phyloP scores from a whole-genome alignment of 352 stramenopile genomes.

The Globisporangium canariense region DNA sequence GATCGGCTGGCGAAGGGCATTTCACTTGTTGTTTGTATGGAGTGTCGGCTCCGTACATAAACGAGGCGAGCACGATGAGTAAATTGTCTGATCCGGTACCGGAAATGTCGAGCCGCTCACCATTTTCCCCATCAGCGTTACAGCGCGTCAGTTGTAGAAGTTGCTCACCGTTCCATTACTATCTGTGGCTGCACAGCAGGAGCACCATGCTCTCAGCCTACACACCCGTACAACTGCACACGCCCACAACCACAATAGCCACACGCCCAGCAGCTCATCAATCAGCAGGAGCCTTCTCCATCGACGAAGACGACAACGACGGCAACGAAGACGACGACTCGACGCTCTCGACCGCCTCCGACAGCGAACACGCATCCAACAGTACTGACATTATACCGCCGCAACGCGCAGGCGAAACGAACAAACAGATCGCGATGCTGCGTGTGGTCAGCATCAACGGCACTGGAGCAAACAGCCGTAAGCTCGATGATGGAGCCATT shows the following conservation, averaged over 20 bases:
- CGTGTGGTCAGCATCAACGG: not conserved
- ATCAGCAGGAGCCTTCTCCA: not conserved
- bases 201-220: slow-evolving; percentile 4
- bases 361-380: slow-evolving; percentile 7
- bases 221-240: slow-evolving; percentile 10
- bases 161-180: not conserved
- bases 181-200: not conserved
- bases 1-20: not conserved
- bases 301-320: slow-evolving; percentile 1
- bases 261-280: not conserved
- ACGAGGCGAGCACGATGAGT: too few relatives aligned
- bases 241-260: not conserved
- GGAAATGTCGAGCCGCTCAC: not conserved
- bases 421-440: slow-evolving; percentile 3
- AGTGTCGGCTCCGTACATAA: too few relatives aligned
- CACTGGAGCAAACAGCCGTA: not conserved
- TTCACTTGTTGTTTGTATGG: not conserved
- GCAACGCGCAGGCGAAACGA: not conserved
- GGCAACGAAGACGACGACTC: slow-evolving; percentile 1
- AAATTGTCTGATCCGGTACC: too few relatives aligned
- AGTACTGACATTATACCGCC: not conserved
- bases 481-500: not conserved
- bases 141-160: not conserved
- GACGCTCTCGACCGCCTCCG: not conserved
- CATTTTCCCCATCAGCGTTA: not conserved